Evolutionary conservation across 352 stramenopile genomes (phyloP), one percentile per base, ranked within the genome.

Genomic region (Pythium utonaiense): DNA sequence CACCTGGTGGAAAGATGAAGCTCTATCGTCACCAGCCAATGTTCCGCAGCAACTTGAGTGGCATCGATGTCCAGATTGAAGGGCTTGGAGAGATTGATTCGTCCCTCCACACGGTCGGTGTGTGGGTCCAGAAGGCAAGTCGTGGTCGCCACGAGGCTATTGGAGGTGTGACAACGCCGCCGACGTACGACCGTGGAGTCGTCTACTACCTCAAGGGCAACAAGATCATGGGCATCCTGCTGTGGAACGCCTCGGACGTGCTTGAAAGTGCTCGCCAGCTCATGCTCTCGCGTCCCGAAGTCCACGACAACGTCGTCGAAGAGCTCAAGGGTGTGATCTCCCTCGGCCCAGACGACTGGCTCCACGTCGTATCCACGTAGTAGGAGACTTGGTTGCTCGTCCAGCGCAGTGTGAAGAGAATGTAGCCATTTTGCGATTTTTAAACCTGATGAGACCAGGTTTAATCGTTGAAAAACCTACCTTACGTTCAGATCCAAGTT

Each of bases 171-270:
- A 24, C 30, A 24, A 63, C 36, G 14, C 51, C 62, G n/a, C 44
- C 61, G 36, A 65, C 31, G 4, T 96, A 86, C 56, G 72, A 93
- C 49, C 84, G 90, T 38, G 90, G 90, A 16, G 75, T 96, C 36
- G 88, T 97, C 45, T 97, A 97, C 68, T 97, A 97, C 49, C 67
- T 97, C 21, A 83, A 88, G 48, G 86, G 85, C 45, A 94, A 91
- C 73, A 89, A 91, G 57, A 89, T 97, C 60, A 88, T 95, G 64
- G 90, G 90, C 45, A 91, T 97, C 60, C 48, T 97, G 57, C 69
- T 96, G 13, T 96, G 88, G 86, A 97, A 97, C 57, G 88, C 88
- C 1, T 79, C 69, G 22, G 88, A 97, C 50, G 75, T 93, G 63
- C 74, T 96, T 24, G 83, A 96, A 44, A 89, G 72, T 36, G 89